Conservation (phyloP, 2,329 filamentous ascomycete genomes). For the Fusarium chlamydosporum region DNA sequence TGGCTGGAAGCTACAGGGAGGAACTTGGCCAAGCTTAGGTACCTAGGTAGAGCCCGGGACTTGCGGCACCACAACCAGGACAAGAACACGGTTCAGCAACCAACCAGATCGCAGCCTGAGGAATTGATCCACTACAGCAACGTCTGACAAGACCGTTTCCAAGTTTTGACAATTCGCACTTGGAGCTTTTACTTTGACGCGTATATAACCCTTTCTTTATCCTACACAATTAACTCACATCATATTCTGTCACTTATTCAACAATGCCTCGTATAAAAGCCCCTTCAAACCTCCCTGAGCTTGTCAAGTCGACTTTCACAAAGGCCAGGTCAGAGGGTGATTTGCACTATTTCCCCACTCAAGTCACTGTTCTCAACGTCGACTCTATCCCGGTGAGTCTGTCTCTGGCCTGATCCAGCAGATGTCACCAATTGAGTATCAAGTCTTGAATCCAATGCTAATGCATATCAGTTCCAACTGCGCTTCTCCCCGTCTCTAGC, state of each 20-base stretch:
- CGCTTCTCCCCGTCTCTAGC: conserved; percentile 78
- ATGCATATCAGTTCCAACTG: conserved; percentile 73
- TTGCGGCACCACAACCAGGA: conserved; percentile 18
- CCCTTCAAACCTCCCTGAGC: conserved; percentile 64
- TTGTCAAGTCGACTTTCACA: conserved; percentile 65
- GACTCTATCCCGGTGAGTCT: conserved; percentile 60
- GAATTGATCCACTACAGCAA: conserved; percentile 2
- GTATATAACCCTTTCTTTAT: too few species aligned
- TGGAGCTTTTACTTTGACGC: background rate
- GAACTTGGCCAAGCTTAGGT: conserved; percentile 5
- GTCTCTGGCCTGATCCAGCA: background rate
- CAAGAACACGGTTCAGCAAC: background rate
- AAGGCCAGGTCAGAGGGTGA: conserved; percentile 64
- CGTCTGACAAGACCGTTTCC: conserved; percentile 6
- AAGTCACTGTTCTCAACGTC: conserved; percentile 64
- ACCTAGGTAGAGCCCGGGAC: too few species aligned
- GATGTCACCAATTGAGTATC: accelerated
- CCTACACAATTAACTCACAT: background rate
- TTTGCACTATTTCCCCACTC: conserved; percentile 68
- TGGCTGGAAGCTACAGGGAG: conserved; percentile 12
- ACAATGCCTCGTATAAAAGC: conserved; percentile 59
- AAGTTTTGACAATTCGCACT: background rate
- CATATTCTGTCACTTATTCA: background rate
- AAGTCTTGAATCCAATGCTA: background rate
- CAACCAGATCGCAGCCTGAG: conserved; percentile 12